Conservation (phyloP, 2,329 filamentous ascomycete genomes). For the Beauveria scarabaeidicola region DNA sequence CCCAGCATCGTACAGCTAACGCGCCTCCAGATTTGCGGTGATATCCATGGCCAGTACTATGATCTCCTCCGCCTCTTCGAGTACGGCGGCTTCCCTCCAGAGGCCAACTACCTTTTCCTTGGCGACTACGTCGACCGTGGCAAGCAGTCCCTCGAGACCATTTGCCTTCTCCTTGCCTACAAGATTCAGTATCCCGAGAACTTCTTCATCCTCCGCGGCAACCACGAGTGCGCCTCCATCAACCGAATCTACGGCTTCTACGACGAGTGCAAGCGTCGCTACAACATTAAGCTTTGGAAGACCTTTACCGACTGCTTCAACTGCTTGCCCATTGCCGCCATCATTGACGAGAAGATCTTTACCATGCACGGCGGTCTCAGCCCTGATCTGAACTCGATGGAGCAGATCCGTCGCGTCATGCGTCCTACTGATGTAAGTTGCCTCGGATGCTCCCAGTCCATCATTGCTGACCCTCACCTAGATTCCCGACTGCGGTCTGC, state of each 20-base stretch:
- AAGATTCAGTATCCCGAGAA: slow-evolving; percentile 99
- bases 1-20: neutral
- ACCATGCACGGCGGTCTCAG: slow-evolving; percentile 98
- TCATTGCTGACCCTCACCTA: slow-evolving; percentile 30
- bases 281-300: slow-evolving; percentile 99
- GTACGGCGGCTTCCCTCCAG: slow-evolving; percentile 94
- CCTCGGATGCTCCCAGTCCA: slow-evolving; percentile 14
- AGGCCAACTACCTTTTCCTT: slow-evolving; percentile 99
- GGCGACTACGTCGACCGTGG: slow-evolving; percentile 98
- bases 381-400: slow-evolving; percentile 98
- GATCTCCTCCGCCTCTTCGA: slow-evolving; percentile 95
- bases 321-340: slow-evolving; percentile 93
- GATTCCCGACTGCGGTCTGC: slow-evolving; percentile 95
- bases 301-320: slow-evolving; percentile 99
- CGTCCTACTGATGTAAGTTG: slow-evolving; percentile 89
- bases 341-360: slow-evolving; percentile 99
- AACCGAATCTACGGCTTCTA: slow-evolving; percentile 99
- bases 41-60: slow-evolving; percentile 99
- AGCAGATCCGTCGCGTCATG: slow-evolving; percentile 98
- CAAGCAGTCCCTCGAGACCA: slow-evolving; percentile 98
- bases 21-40: slow-evolving; percentile 79
- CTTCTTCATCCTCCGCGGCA: slow-evolving; percentile 97
- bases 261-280: slow-evolving; percentile 97
- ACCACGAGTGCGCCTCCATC: slow-evolving; percentile 98
- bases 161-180: slow-evolving; percentile 92